A percentile compares a stretch with the other conserved stretches of the same genome.
Conservation (phyloP, 2,329 filamentous ascomycete species). For the Ceratocystis lukuohia region DNA sequence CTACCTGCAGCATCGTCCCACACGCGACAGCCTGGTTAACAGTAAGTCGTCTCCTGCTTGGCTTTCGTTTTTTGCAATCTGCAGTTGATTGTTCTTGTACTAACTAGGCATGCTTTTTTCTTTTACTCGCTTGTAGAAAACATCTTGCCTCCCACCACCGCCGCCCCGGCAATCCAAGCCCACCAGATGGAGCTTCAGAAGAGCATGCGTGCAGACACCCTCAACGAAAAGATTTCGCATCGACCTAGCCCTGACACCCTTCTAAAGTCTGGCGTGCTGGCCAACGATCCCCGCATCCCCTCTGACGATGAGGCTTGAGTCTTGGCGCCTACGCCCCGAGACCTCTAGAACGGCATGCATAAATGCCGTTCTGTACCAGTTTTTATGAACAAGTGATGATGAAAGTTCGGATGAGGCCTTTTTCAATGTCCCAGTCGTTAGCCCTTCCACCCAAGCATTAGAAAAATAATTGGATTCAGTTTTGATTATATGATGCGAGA, state of each 20-base stretch:
- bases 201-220: conserved; percentile 72
- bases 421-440: conserved; percentile 7
- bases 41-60: conserved; percentile 14
- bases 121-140: conserved; percentile 44
- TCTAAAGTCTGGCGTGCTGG: conserved; percentile 66
- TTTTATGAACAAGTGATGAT: background rate
- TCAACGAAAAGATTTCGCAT: conserved; percentile 75
- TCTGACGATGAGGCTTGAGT: conserved; percentile 25
- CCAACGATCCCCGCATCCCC: conserved; percentile 48
- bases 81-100: background rate
- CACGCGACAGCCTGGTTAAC: conserved; percentile 64
- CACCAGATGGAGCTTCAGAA: conserved; percentile 75
- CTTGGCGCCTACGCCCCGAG: background rate
- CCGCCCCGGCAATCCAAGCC: conserved; percentile 65
- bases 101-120: background rate
- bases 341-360: background rate
- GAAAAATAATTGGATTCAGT: background rate
- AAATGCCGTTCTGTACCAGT: background rate
- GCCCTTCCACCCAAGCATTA: conserved; percentile 1
- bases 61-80: background rate
- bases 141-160: conserved; percentile 67
- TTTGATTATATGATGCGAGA: background rate
- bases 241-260: conserved; percentile 64
- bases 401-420: background rate
- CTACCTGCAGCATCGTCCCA: conserved; percentile 57